Percentiles rank a stretch among this genome's conserved stretches.
Evolutionary conservation across 768 basidiomycete species (phyloP).

Genomic region (Neoboletus subvelutipes): DNA sequence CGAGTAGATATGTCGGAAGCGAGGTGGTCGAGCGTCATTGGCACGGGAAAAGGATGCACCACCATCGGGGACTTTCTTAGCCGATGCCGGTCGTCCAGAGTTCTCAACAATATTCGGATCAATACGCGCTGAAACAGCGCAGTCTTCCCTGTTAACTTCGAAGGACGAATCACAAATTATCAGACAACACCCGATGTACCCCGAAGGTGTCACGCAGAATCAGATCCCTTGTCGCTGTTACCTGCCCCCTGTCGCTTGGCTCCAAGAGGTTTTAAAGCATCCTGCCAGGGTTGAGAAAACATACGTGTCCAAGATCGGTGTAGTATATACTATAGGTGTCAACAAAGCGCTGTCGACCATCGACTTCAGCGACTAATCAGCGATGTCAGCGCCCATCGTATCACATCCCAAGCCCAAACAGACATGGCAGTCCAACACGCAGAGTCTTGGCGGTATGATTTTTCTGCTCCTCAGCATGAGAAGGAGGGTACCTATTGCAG

Average conservation of each 20-base stretch:
- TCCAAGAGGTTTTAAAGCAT: not conserved
- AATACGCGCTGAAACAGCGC: slow-evolving; percentile 6
- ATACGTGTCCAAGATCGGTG: not conserved
- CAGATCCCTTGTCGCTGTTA: not conserved
- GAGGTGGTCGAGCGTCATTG: not conserved
- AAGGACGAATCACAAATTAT: slow-evolving; percentile 5
- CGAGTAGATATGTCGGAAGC: not conserved
- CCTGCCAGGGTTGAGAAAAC: not conserved
- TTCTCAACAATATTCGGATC: not conserved
- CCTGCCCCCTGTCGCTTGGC: slow-evolving; percentile 1
- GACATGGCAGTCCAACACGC: not conserved
- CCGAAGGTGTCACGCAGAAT: slow-evolving; percentile 1
- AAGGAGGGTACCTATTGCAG: not conserved
- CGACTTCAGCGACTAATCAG: slow-evolving; percentile 1
- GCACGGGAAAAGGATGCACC: not conserved
- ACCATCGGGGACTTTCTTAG: not conserved
- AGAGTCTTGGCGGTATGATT: not conserved
- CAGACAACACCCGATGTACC: slow-evolving; percentile 5
- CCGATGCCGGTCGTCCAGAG: not conserved
- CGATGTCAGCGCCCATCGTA: not conserved
- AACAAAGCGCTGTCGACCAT: not conserved
- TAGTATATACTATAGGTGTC: no score
- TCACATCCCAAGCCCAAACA: not conserved
- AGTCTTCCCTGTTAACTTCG: not conserved
- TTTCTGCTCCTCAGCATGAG: not conserved